A percentile compares a stretch with the other conserved stretches of the same genome.
Evolutionary conservation across 2,329 filamentous ascomycete species (phyloP).

Genomic region (Metarhizium rileyi): DNA sequence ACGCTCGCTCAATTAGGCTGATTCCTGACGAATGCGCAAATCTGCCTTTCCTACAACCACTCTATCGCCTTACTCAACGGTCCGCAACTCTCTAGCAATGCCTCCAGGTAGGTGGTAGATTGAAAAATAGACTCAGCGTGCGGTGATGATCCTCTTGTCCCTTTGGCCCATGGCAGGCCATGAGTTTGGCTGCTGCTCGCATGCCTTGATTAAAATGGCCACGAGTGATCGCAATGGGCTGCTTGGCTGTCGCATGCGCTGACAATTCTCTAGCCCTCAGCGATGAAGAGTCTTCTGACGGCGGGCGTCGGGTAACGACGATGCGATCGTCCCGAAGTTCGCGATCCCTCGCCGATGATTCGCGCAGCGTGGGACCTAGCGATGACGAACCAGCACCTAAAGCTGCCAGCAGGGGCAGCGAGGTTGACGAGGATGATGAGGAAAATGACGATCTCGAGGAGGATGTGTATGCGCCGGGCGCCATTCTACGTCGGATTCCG

Average conservation of each 20-base stretch:
- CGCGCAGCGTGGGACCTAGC: conserved; percentile 7
- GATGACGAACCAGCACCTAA: conserved; percentile 6
- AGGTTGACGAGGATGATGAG: conserved; percentile 24
- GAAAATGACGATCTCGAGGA: conserved; percentile 31
- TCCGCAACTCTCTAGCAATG: conserved; percentile 2
- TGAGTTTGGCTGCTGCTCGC: background rate
- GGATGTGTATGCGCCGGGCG: conserved; percentile 27
- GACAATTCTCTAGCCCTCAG: conserved; percentile 24
- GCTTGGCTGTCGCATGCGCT: conserved; percentile 6
- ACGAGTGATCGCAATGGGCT: background rate
- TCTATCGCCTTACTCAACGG: background rate
- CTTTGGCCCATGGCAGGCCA: background rate
- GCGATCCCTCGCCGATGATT: conserved; percentile 10
- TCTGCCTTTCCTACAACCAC: background rate
- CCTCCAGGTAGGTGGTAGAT: conserved; percentile 8
- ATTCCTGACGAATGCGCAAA: background rate
- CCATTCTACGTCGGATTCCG: conserved; percentile 12
- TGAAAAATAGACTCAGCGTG: background rate
- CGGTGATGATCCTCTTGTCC: background rate
- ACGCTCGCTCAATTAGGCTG: background rate
- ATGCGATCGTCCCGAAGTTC: conserved; percentile 17
- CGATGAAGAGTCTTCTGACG: conserved; percentile 25
- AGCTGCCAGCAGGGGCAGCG: conserved; percentile 14
- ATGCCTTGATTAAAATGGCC: background rate
- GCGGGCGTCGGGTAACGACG: conserved; percentile 13